These are phyloP conservation scores for Tetradesmus obliquus DNA, from an alignment of 139 green algal species.

Conservation along the genomic window DNA sequence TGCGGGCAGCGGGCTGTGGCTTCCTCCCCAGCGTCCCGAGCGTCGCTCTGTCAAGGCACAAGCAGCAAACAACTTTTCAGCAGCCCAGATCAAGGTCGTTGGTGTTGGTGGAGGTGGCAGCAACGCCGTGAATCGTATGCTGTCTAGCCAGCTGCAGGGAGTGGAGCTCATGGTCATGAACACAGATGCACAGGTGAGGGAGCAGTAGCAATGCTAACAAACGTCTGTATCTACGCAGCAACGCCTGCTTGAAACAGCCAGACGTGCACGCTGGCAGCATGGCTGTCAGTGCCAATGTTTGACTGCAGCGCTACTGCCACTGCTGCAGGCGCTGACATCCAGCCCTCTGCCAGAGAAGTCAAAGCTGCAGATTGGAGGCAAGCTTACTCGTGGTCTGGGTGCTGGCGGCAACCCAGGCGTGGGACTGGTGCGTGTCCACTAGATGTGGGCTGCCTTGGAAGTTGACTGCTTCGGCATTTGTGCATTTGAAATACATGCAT, in stretches of 20 bases:
- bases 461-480: neutral
- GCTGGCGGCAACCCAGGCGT: conserved; percentile 91
- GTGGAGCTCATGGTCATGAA: conserved; percentile 97
- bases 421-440: conserved; percentile 68
- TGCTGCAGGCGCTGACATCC: conserved; percentile 74
- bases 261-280: neutral
- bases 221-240: neutral
- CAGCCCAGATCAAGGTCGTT: conserved; percentile 73
- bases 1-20: conserved; percentile 32
- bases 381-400: conserved; percentile 91
- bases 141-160: conserved; percentile 76
- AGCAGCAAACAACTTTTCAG: conserved; percentile 10
- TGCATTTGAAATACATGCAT: neutral
- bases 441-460: no score
- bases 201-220: neutral
- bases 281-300: neutral
- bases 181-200: conserved; percentile 91
- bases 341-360: conserved; percentile 72
- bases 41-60: conserved; percentile 9
- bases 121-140: conserved; percentile 98
- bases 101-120: conserved; percentile 93
- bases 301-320: neutral
- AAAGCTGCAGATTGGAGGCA: conserved; percentile 90
- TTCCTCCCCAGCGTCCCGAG: conserved; percentile 3
- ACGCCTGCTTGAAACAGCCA: neutral